These are phyloP conservation scores for Sonneratia caseolaris DNA, from an alignment of 345 rosid species.

Conservation along the genomic window DNA sequence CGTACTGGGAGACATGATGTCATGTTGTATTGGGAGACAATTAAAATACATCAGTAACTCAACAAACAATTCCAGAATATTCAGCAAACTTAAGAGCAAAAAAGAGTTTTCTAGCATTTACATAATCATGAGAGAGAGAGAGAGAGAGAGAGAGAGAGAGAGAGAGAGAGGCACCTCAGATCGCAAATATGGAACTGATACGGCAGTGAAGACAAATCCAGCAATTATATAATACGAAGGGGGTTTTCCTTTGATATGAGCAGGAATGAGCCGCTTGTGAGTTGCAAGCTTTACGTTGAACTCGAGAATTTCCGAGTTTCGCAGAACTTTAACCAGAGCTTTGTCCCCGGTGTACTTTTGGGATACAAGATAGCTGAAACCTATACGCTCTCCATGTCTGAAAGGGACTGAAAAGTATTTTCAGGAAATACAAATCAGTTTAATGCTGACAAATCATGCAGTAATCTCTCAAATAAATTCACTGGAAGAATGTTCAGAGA, in stretches of 20 bases:
- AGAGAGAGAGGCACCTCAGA: slow-evolving; percentile 53
- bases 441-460: background rate
- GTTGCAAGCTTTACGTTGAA: slow-evolving; percentile 76
- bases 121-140: background rate
- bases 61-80: background rate
- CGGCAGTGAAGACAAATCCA: slow-evolving; percentile 81
- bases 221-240: slow-evolving; percentile 88
- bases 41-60: background rate
- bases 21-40: background rate
- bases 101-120: background rate
- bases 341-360: slow-evolving; percentile 88
- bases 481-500: background rate
- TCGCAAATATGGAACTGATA: slow-evolving; percentile 84
- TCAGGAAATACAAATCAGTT: slow-evolving; percentile 6
- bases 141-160: background rate
- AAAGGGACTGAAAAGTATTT: slow-evolving; percentile 58
- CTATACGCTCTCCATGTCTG: slow-evolving; percentile 90
- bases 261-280: slow-evolving; percentile 79
- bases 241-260: slow-evolving; percentile 65
- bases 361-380: slow-evolving; percentile 87
- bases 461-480: background rate
- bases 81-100: background rate
- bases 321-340: slow-evolving; percentile 69
- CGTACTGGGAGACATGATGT: slow-evolving; percentile 44
- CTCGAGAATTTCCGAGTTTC: slow-evolving; percentile 48